A percentile compares a stretch with the other conserved stretches of the same genome.
Conservation (phyloP, 768 basidiomycete species). For the Xerocomus potaroensis region DNA sequence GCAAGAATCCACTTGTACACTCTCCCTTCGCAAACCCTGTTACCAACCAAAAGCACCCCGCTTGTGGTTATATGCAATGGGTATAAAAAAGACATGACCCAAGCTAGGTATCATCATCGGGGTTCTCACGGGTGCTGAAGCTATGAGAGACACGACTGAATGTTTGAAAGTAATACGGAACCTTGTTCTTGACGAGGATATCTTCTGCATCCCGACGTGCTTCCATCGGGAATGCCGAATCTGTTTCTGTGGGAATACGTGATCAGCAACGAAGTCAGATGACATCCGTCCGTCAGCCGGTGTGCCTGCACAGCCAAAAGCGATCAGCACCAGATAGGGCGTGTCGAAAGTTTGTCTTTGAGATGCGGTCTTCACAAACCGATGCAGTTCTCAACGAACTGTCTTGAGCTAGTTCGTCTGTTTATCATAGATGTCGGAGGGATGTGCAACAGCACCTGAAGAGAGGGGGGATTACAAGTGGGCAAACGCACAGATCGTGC, state of each 20-base stretch:
- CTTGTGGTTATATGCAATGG: not conserved
- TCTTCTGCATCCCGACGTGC: conserved; percentile 55
- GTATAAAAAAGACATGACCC: not conserved
- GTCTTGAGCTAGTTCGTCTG: conserved; percentile 35
- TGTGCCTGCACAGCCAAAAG: conserved; percentile 53
- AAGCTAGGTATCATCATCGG: conserved; percentile 22
- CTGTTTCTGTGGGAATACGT: conserved; percentile 43
- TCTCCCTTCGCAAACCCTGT: conserved; percentile 61
- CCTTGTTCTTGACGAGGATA: conserved; percentile 47
- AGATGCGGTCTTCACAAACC: conserved; percentile 33
- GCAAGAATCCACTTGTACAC: conserved; percentile 45
- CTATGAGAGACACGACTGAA: conserved; percentile 45
- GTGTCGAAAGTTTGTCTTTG: not conserved
- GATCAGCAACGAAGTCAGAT: not conserved
- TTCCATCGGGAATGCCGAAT: conserved; percentile 48
- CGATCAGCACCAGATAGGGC: conserved; percentile 42
- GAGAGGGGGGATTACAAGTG: not conserved
- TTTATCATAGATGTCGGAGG: conserved; percentile 27
- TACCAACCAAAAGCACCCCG: not conserved
- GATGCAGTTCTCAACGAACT: conserved; percentile 44
- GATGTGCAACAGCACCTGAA: conserved; percentile 55
- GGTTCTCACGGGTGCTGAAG: conserved; percentile 32
- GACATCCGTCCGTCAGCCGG: not conserved
- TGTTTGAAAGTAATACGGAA: conserved; percentile 52
- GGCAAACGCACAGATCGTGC: not conserved